Percentiles rank a stretch among this genome's conserved stretches.
Evolutionary conservation across 1,284 basidiomycete genomes (phyloP).

Genomic region (Moesziomyces sp.): DNA sequence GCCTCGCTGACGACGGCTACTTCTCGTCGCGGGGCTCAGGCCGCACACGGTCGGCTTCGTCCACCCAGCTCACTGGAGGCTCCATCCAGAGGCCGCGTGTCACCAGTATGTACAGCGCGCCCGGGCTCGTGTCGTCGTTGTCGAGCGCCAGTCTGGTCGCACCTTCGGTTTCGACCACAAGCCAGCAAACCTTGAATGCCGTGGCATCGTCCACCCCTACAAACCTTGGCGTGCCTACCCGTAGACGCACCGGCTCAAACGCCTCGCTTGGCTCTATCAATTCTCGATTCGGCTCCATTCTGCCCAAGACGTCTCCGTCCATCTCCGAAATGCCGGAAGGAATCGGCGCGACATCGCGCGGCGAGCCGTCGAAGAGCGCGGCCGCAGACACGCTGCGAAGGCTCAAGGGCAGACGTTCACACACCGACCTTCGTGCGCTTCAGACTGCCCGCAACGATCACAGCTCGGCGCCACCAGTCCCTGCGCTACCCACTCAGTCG

Average conservation of each 20-base stretch:
- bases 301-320: constrained; percentile 28
- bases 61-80: constrained; percentile 3
- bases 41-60: constrained; percentile 4
- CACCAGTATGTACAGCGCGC: constrained; percentile 25
- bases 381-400: constrained; percentile 25
- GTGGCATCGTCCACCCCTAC: constrained; percentile 6
- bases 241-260: constrained; percentile 24
- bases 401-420: constrained; percentile 23
- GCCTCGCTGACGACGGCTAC: constrained; percentile 1
- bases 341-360: neutral
- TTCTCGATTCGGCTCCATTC: constrained; percentile 11
- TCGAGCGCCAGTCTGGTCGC: constrained; percentile 10
- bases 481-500: neutral
- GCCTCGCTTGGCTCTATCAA: constrained; percentile 21
- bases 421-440: constrained; percentile 12
- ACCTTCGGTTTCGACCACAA: constrained; percentile 11
- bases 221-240: neutral
- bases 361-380: neutral
- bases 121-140: constrained; percentile 10
- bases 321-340: constrained; percentile 23
- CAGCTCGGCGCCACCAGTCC: constrained; percentile 2
- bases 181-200: constrained; percentile 20
- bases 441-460: constrained; percentile 14
- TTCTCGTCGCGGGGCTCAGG: constrained; percentile 2
- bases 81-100: constrained; percentile 12